A percentile compares a stretch with the other conserved stretches of the same genome.
Evolutionary conservation across 2,329 filamentous ascomycete species (phyloP).

Genomic region (Penicillium expansum): DNA sequence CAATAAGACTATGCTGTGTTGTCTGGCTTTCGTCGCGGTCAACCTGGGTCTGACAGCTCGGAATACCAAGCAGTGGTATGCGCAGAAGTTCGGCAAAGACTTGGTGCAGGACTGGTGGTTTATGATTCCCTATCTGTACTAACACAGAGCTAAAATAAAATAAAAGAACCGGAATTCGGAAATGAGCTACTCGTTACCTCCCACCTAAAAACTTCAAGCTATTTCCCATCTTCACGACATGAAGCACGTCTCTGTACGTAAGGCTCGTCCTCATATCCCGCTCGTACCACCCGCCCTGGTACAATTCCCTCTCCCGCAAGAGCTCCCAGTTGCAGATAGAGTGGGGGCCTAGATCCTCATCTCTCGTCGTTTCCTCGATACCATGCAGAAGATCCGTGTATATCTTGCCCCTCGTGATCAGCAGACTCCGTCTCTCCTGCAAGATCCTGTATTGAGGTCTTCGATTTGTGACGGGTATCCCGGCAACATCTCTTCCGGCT

Average conservation of each 20-base stretch:
- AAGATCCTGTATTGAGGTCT: constrained; percentile 58
- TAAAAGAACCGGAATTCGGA: neutral
- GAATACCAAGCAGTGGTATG: constrained; percentile 77
- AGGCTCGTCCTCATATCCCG: constrained; percentile 57
- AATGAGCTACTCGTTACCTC: constrained; percentile 15
- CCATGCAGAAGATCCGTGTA: constrained; percentile 61
- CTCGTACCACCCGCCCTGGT: constrained; percentile 44
- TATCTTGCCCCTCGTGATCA: constrained; percentile 54
- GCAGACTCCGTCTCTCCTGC: constrained; percentile 75
- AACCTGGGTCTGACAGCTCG: constrained; percentile 81
- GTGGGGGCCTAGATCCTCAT: constrained; percentile 59
- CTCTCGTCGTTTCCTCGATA: constrained; percentile 56
- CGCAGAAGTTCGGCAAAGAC: constrained; percentile 67
- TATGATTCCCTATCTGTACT: constrained; percentile 64
- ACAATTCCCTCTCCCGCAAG: constrained; percentile 44
- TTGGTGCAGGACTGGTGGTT: constrained; percentile 64
- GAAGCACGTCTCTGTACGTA: constrained; percentile 79
- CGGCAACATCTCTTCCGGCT: neutral
- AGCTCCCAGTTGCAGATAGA: constrained; percentile 58
- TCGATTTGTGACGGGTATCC: neutral
- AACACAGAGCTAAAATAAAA: constrained; percentile 4
- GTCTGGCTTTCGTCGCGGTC: constrained; percentile 67
- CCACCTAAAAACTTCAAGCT: constrained; percentile 57
- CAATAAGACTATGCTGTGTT: constrained; percentile 72
- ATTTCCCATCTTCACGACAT: constrained; percentile 70